Base-by-base conservation (phyloP, 2,329 filamentous ascomycete species). In the Xylariaceae sp. region DNA sequence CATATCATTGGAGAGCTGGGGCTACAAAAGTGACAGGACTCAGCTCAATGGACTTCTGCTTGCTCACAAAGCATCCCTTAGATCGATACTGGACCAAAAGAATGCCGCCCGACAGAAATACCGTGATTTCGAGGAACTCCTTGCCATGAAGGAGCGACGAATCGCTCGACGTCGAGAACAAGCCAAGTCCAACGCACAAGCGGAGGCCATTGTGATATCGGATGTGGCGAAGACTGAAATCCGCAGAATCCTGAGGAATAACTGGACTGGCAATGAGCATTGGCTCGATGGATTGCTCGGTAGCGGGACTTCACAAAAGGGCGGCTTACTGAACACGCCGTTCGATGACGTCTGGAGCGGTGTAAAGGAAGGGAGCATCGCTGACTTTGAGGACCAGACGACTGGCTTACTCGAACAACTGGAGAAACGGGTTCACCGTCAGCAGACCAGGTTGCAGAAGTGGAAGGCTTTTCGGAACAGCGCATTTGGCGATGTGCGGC, bases 261-360 rank as follows among this genome's bases (percentile, higher is more conserved):
- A 90, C 61, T 96, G 91, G 91, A 77, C 88, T 11, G 91, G 89
- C 1, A 83, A 86, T 64, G 81, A 86, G 56, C 79, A 82, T 53
- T 92, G 90, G 86, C 79, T 89, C 63, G 80, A 89, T 47, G 76
- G 82, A 26, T 68, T 94, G 0, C 77, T 85, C 49, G 88, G 88
- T 1, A 85, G 89, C 45, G 74, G 76, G 26, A 74, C 74, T 6
- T 71, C 76, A 2, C 74, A 74, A 30, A 79, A 75, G 34, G 86
- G 88, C 57, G 79, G 76, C 0, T 73, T 94, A n/a, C 68, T 95
- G 11, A 78, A 79, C 2, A 78, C 78, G 37, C 75, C 82, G 0
- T 94, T 91, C 59, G 80, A 88, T 32, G 76, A 82, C 6, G 80
- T 94, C 1, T 95, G 88, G 88, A 72, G 77, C 4, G 77, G 81